These are phyloP conservation scores for Penicillium glabrum DNA, from an alignment of 2,329 filamentous ascomycete genomes.

Conservation along the genomic window DNA sequence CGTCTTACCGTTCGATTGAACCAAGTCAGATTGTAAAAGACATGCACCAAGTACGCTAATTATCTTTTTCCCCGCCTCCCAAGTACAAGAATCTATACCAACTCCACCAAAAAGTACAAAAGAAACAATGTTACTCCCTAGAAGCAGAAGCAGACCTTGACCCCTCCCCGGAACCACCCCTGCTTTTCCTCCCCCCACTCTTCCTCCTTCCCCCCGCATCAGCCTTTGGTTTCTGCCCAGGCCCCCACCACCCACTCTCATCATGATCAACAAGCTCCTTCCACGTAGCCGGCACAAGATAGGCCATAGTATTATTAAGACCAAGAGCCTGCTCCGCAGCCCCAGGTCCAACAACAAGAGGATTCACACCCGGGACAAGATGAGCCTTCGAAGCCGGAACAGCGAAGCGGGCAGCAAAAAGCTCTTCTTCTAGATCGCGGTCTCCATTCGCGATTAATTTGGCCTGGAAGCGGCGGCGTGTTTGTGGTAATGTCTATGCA, in stretches of 20 bases:
- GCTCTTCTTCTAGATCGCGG: constrained; percentile 23
- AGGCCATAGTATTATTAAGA: constrained; percentile 7
- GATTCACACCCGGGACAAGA: neutral
- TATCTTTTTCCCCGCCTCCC: no score
- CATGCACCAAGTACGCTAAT: no score
- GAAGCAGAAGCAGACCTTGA: constrained; percentile 3
- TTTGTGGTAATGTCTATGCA: constrained; percentile 40
- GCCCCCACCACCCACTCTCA: constrained; percentile 15
- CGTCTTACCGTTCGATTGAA: no score
- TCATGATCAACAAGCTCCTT: constrained; percentile 16
- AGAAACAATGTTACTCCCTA: neutral
- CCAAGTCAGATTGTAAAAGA: no score
- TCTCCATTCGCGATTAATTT: constrained; percentile 35
- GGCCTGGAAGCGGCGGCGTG: constrained; percentile 36
- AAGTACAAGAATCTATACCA: no score
- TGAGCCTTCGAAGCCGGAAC: constrained; percentile 18
- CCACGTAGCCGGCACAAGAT: constrained; percentile 13
- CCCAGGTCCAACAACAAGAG: neutral
- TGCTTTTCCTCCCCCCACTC: neutral
- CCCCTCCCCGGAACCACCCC: neutral
- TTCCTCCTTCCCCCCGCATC: neutral
- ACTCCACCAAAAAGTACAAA: neutral
- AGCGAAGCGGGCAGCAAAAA: constrained; percentile 29
- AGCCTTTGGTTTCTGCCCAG: constrained; percentile 5
- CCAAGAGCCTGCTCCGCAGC: constrained; percentile 9